Base-by-base conservation (phyloP, 805 yeast genomes). In the Lipomyces sp. region DNA sequence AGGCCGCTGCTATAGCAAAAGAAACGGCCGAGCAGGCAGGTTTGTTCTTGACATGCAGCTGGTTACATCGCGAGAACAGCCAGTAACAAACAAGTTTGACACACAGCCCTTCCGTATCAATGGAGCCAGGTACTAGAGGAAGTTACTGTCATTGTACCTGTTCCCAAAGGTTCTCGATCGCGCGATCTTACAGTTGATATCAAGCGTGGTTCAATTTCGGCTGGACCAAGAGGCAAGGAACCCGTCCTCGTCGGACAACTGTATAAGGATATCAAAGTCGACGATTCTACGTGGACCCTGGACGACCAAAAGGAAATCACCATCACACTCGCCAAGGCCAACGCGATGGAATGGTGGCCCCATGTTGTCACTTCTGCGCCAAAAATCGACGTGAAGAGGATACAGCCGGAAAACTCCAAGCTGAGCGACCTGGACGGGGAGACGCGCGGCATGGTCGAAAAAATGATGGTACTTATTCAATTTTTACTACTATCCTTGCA, bases 321-420 rank as follows among this genome's bases (percentile, higher is more conserved):
- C 8, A 53, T 73, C 18, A 63, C 68, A 7, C 61, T 73, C 16
- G 73, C 71, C 32, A 73, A 73, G 57, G 39, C 43, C 38, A 68
- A 65, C 57, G 57, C 64, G 41, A 61, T 61, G 45, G 73, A 73
- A 45, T 74, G 77, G 77, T 74, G 77, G 77, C 76, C 77, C 18
- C 74, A 69, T 51, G 74, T 74, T 8, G 68, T 73, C 3, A 63
- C 61, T 3, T 37, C 65, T 2, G 76, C 72, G 39, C 74, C 75
- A 34, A 68, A 70, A 55, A 70, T 73, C 45, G 76, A 73, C 54
- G 68, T 70, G 23, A 57, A 67, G 22, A 63, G 68, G 51, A 63
- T 73, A 39, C 65, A 64, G 62, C 77, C 77, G 3, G 77, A 74
- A 57, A 64, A 64, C 45, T 61, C 71, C 13, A 64, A 65, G 37